Conservation (phyloP, 2,329 filamentous ascomycete genomes). For the Sarocladiaceae sp. region DNA sequence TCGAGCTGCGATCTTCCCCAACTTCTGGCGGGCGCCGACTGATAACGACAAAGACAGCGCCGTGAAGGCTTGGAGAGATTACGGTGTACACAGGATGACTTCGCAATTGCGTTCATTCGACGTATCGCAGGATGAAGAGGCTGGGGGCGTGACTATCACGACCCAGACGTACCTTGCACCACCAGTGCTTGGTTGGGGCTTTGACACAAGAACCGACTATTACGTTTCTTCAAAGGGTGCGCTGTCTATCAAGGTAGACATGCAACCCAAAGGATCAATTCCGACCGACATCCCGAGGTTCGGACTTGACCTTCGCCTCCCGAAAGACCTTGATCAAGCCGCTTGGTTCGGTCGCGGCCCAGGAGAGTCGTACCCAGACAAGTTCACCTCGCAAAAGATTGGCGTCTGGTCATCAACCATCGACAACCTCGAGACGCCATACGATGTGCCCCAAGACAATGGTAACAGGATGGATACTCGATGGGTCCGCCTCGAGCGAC, state of each 20-base stretch:
- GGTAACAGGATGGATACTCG: slow-evolving; percentile 59
- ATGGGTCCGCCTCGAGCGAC: slow-evolving; percentile 42
- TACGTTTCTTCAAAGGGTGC: slow-evolving; percentile 41
- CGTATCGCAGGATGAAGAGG: slow-evolving; percentile 33
- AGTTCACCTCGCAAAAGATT: slow-evolving; percentile 48
- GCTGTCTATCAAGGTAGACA: slow-evolving; percentile 41
- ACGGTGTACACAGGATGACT: slow-evolving; percentile 42
- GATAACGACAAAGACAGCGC: slow-evolving; percentile 51
- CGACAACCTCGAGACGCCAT: slow-evolving; percentile 49
- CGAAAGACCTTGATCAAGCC: slow-evolving; percentile 39
- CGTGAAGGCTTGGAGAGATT: slow-evolving; percentile 46
- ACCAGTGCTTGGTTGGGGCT: slow-evolving; percentile 58
- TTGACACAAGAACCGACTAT: slow-evolving; percentile 45
- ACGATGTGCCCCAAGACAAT: slow-evolving; percentile 66
- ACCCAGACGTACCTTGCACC: slow-evolving; percentile 54
- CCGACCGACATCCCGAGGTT: slow-evolving; percentile 57
- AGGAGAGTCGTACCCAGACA: slow-evolving; percentile 62
- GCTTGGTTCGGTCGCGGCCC: slow-evolving; percentile 61
- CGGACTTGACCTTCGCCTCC: slow-evolving; percentile 53
- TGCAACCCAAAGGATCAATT: slow-evolving; percentile 40
- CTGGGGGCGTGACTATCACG: slow-evolving; percentile 30
- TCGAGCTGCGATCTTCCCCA: slow-evolving; percentile 34
- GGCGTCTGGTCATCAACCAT: slow-evolving; percentile 43
- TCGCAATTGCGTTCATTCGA: slow-evolving; percentile 40
- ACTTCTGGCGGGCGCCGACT: slow-evolving; percentile 61